phyloP scores from a whole-genome alignment of 495 filamentous ascomycete species.

The Polyplosphaeria fusca region DNA sequence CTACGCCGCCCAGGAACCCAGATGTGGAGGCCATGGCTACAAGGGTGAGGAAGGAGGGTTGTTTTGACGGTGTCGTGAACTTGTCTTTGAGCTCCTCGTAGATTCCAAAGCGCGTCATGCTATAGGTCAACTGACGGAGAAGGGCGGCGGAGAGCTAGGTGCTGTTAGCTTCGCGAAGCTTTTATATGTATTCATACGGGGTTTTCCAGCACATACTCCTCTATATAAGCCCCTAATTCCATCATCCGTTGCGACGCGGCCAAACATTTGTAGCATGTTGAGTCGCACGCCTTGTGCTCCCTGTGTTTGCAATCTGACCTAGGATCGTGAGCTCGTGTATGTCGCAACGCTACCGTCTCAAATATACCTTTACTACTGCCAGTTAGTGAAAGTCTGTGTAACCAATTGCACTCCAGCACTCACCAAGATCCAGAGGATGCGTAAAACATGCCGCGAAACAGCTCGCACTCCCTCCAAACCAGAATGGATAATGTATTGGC shows the following conservation, averaged over 20 bases:
- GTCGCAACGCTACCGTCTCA: background rate
- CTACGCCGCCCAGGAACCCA: constrained; percentile 83
- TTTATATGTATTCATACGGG: constrained; percentile 12
- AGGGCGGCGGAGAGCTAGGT: constrained; percentile 82
- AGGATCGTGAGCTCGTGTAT: constrained; percentile 11
- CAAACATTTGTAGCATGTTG: constrained; percentile 77
- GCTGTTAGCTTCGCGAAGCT: no score
- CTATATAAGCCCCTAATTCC: constrained; percentile 76
- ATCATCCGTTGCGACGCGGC: constrained; percentile 64
- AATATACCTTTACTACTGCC: constrained; percentile 31
- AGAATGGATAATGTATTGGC: constrained; percentile 59
- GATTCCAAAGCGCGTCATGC: constrained; percentile 86
- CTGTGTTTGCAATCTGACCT: constrained; percentile 85
- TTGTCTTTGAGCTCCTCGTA: constrained; percentile 86
- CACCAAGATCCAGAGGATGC: constrained; percentile 83
- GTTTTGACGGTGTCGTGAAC: constrained; percentile 50
- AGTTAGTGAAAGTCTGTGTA: background rate
- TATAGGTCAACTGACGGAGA: constrained; percentile 85
- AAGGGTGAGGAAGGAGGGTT: constrained; percentile 65
- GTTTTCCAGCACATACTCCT: constrained; percentile 51
- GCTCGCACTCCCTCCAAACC: constrained; percentile 91
- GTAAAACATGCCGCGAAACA: constrained; percentile 87
- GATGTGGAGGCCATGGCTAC: constrained; percentile 77
- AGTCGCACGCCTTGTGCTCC: constrained; percentile 41
- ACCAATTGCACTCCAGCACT: constrained; percentile 28